phyloP scores from a whole-genome alignment of 2,329 filamentous ascomycete genomes.

The Xylaria arbuscula region DNA sequence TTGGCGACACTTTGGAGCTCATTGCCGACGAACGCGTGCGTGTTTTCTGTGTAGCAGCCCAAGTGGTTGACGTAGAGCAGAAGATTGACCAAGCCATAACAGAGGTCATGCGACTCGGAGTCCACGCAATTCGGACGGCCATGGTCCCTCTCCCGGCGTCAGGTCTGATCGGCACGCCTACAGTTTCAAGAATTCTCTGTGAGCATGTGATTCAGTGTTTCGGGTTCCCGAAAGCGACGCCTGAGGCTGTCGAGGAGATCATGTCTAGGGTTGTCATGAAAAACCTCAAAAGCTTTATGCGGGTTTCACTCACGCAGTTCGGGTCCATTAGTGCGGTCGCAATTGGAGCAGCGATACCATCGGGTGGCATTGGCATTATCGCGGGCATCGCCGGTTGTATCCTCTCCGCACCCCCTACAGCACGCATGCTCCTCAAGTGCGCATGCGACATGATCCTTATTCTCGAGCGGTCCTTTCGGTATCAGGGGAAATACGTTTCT shows the following conservation, averaged over 20 bases:
- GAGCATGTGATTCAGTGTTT: constrained; percentile 33
- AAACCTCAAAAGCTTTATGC: constrained; percentile 27
- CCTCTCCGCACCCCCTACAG: constrained; percentile 24
- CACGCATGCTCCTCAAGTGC: constrained; percentile 33
- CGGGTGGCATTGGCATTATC: constrained; percentile 21
- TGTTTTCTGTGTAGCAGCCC: constrained; percentile 35
- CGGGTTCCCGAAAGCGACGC: constrained; percentile 30
- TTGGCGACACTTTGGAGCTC: constrained; percentile 25
- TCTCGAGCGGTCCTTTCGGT: constrained; percentile 29
- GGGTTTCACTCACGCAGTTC: constrained; percentile 25
- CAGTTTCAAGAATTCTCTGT: constrained; percentile 30
- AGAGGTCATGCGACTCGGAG: constrained; percentile 33
- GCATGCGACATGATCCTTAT: constrained; percentile 35
- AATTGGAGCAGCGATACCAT: constrained; percentile 23
- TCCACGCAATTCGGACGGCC: constrained; percentile 30
- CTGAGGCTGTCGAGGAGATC: constrained; percentile 33
- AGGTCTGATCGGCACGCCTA: constrained; percentile 27
- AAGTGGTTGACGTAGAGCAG: constrained; percentile 34
- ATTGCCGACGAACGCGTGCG: constrained; percentile 33
- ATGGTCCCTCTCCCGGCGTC: constrained; percentile 32
- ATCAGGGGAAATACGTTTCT: constrained; percentile 29
- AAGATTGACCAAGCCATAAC: constrained; percentile 35
- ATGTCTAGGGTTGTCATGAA: constrained; percentile 30
- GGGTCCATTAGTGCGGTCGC: constrained; percentile 19
- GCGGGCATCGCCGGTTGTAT: constrained; percentile 24